A percentile compares a stretch with the other conserved stretches of the same genome.
These are phyloP conservation scores for Brassica juncea DNA, from an alignment of 345 rosid genomes.

Conservation along the genomic window DNA sequence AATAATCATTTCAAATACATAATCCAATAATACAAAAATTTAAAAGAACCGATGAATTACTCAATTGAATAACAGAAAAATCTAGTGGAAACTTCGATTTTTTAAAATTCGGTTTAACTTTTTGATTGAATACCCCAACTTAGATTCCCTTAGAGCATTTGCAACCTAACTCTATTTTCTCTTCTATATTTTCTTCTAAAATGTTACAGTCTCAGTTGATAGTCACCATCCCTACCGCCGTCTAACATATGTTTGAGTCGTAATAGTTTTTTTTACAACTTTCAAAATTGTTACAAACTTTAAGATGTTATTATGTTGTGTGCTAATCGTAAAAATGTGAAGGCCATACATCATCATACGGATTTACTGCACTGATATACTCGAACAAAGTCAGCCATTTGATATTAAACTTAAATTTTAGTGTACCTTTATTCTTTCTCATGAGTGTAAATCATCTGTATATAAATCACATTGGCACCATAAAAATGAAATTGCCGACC, in stretches of 20 bases:
- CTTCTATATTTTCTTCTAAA: too few relatives aligned
- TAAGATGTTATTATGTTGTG: not conserved
- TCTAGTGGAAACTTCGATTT: too few relatives aligned
- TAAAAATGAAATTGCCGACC: slow-evolving; percentile 13
- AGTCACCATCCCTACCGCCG: not conserved
- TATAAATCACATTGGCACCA: slow-evolving; percentile 16
- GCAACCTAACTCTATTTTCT: too few relatives aligned
- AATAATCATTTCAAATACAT: too few relatives aligned
- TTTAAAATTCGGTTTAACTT: too few relatives aligned
- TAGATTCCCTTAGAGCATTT: too few relatives aligned
- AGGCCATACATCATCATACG: not conserved
- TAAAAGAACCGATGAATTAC: too few relatives aligned
- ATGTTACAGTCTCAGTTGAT: not conserved
- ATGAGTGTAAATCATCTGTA: not conserved
- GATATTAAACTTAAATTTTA: too few relatives aligned
- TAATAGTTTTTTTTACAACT: not conserved
- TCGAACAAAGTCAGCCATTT: not conserved
- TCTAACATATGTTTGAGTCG: not conserved
- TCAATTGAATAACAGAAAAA: too few relatives aligned
- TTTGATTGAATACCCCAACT: too few relatives aligned
- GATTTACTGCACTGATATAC: not conserved
- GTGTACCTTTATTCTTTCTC: not conserved
- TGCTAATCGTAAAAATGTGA: not conserved
- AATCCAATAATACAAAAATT: too few relatives aligned
- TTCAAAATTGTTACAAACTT: not conserved